Percentiles rank a stretch among this genome's conserved stretches.
Evolutionary conservation across 1,284 basidiomycete species (phyloP).

Genomic region (Ceratobasidium sp.): DNA sequence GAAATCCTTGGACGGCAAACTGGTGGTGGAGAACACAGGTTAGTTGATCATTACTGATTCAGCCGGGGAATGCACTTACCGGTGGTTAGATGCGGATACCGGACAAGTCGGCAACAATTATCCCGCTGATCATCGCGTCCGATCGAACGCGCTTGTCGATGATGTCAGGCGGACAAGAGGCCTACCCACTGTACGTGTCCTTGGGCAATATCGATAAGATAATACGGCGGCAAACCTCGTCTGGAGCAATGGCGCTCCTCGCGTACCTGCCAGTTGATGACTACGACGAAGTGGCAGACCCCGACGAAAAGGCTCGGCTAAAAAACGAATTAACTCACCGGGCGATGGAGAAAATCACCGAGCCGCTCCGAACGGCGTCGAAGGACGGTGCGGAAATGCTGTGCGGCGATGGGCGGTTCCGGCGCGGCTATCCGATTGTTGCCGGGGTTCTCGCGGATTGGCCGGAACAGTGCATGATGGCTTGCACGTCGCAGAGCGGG

Average conservation of each 20-base stretch:
- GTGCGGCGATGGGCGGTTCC: slow-evolving; percentile 46
- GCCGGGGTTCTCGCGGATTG: slow-evolving; percentile 51
- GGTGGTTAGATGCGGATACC: slow-evolving; percentile 2
- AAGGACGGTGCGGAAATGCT: slow-evolving; percentile 44
- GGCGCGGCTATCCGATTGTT: slow-evolving; percentile 42
- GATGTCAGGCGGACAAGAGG: slow-evolving; percentile 44
- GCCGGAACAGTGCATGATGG: slow-evolving; percentile 50
- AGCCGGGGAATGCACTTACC: neutral
- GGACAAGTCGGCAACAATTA: slow-evolving; percentile 33
- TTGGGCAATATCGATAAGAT: slow-evolving; percentile 41
- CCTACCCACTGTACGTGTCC: slow-evolving; percentile 47
- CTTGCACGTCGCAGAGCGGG: slow-evolving; percentile 31
- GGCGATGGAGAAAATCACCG: slow-evolving; percentile 15
- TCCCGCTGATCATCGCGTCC: slow-evolving; percentile 45
- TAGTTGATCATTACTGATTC: neutral
- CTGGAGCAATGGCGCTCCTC: slow-evolving; percentile 25
- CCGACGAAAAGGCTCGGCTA: neutral
- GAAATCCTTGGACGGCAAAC: neutral
- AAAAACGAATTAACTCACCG: slow-evolving; percentile 49
- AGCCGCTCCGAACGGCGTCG: slow-evolving; percentile 45
- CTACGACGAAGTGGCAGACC: neutral
- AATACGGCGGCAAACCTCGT: slow-evolving; percentile 27
- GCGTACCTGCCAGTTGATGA: slow-evolving; percentile 43
- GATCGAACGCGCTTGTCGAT: slow-evolving; percentile 46
- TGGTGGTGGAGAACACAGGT: slow-evolving; percentile 19